Evolutionary conservation across 306 rosid species (phyloP).

Genomic region (Sicyos edulis): DNA sequence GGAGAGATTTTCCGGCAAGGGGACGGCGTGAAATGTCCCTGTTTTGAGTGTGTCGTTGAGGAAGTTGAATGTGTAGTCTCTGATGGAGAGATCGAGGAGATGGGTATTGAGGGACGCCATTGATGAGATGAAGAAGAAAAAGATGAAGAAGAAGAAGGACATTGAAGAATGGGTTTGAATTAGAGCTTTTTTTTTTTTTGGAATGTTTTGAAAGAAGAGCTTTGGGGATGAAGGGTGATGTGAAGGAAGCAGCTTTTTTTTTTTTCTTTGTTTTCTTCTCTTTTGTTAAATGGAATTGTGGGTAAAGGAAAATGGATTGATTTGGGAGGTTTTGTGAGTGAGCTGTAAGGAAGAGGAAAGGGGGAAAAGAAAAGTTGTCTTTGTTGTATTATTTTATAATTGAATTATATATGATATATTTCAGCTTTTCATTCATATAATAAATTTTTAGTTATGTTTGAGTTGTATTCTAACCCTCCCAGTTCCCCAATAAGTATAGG

Average conservation of each 20-base stretch:
- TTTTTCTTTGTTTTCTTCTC: not conserved
- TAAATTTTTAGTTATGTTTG: not conserved
- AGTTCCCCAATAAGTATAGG: too few relatives aligned
- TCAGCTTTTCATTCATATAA: too few relatives aligned
- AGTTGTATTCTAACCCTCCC: too few relatives aligned
- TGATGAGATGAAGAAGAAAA: not conserved
- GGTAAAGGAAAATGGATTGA: not conserved
- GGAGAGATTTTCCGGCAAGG: conserved; percentile 64
- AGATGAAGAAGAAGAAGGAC: not conserved
- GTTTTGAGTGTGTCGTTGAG: conserved; percentile 41
- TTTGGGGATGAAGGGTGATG: not conserved
- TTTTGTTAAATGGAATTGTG: not conserved
- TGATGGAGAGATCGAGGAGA: conserved; percentile 76
- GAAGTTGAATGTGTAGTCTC: conserved; percentile 70
- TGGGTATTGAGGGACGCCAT: conserved; percentile 17
- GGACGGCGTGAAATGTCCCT: conserved; percentile 48
- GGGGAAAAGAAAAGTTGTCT: conserved; percentile 11
- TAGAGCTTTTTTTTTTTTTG: too few relatives aligned
- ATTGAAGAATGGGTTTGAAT: not conserved
- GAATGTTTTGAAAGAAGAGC: conserved; percentile 7
- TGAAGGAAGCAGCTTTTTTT: conserved; percentile 12
- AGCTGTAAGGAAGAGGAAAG: conserved; percentile 12
- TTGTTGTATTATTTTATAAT: not conserved
- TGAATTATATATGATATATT: not conserved
- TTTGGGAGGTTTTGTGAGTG: conserved; percentile 12